Evolutionary conservation across 768 basidiomycete genomes (phyloP).

Genomic region (Erythrobasidium yunnanense): DNA sequence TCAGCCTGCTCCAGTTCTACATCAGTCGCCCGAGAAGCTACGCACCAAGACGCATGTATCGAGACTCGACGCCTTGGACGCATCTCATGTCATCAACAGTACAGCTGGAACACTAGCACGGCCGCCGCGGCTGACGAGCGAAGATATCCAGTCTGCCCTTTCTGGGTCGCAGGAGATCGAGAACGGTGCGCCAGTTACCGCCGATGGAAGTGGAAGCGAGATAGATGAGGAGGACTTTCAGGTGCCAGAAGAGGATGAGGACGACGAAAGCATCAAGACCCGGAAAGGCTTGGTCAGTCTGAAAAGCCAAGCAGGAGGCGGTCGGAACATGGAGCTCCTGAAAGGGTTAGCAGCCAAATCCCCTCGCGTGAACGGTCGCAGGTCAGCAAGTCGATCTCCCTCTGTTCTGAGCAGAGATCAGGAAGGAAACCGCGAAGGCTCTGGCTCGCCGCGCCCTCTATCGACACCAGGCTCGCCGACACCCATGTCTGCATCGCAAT

Average conservation of each 20-base stretch:
- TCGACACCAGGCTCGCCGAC: background rate
- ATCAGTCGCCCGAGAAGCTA: background rate
- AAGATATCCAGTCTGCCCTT: background rate
- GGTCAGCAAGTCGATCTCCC: background rate
- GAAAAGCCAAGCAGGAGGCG: conserved; percentile 21
- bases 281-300: conserved; percentile 12
- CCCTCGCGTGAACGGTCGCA: background rate
- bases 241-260: conserved; percentile 16
- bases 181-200: background rate
- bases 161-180: background rate
- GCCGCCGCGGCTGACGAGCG: conserved; percentile 33
- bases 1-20: conserved; percentile 44
- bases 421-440: background rate
- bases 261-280: conserved; percentile 21
- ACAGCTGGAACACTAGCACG: background rate
- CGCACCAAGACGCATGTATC: conserved; percentile 43
- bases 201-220: background rate
- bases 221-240: conserved; percentile 14
- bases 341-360: conserved; percentile 8
- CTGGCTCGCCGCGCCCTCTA: background rate
- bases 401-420: background rate
- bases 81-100: conserved; percentile 37
- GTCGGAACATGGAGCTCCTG: conserved; percentile 13
- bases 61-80: conserved; percentile 61
- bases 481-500: background rate